Percentiles rank a stretch among this genome's conserved stretches.
phyloP scores from a whole-genome alignment of 192 early-diverging fungal genomes.

The Coemansia sp. region DNA sequence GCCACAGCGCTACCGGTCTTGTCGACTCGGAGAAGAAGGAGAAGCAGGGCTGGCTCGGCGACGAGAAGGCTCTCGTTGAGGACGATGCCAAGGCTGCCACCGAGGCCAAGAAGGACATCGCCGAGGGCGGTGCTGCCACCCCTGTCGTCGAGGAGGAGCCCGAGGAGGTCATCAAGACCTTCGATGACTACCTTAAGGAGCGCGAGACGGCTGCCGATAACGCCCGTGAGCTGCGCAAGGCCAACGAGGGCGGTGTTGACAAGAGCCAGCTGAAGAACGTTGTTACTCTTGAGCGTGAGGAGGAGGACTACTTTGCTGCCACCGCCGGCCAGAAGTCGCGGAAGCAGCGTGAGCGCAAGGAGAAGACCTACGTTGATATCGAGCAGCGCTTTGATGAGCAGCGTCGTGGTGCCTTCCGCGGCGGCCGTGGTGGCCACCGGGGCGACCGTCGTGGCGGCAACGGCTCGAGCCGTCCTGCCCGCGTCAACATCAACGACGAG shows the following conservation, averaged over 20 bases:
- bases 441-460: conserved; percentile 51
- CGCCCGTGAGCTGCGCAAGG: conserved; percentile 65
- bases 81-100: conserved; percentile 44
- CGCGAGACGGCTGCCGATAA: conserved; percentile 58
- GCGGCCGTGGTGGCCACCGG: conserved; percentile 49
- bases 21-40: conserved; percentile 90
- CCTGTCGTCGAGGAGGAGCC: conserved; percentile 57
- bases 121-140: conserved; percentile 33
- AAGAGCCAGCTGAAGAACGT: conserved; percentile 78
- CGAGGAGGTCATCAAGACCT: conserved; percentile 80
- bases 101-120: conserved; percentile 35
- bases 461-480: conserved; percentile 50
- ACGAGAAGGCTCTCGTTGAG: conserved; percentile 33
- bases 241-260: conserved; percentile 83
- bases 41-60: conserved; percentile 75
- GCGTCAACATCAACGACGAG: conserved; percentile 67
- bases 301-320: conserved; percentile 72
- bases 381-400: conserved; percentile 77
- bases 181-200: conserved; percentile 84
- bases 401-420: conserved; percentile 61
- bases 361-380: conserved; percentile 72
- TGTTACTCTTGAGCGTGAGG: conserved; percentile 66
- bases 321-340: conserved; percentile 52
- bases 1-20: conserved; percentile 78
- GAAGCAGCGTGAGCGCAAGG: conserved; percentile 66